Evolutionary conservation across 2,329 filamentous ascomycete genomes (phyloP).

Genomic region (Cercospora berteroae): DNA sequence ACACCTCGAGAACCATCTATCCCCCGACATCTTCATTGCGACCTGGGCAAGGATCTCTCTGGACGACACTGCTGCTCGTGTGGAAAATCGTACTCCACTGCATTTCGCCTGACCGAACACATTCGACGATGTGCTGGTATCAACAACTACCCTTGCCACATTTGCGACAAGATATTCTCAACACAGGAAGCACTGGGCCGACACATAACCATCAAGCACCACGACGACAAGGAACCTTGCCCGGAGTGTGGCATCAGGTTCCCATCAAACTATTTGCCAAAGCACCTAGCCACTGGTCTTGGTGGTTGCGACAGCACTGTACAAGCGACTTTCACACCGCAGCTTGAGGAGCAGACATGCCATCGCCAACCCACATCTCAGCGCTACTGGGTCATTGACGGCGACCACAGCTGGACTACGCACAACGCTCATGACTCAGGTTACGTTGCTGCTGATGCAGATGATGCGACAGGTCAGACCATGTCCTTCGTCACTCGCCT

Average conservation of each 20-base stretch:
- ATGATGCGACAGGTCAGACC: constrained; percentile 20
- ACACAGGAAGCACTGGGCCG: constrained; percentile 11
- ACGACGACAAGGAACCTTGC: constrained; percentile 23
- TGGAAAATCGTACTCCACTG: constrained; percentile 24
- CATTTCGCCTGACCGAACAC: constrained; percentile 19
- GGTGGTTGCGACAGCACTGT: constrained; percentile 27
- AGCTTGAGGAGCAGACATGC: constrained; percentile 16
- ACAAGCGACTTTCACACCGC: constrained; percentile 16
- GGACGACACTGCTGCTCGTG: constrained; percentile 26
- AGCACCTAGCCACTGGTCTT: constrained; percentile 25
- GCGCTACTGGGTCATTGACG: constrained; percentile 27
- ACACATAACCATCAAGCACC: constrained; percentile 20
- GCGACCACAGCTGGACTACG: constrained; percentile 22
- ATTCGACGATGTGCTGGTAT: constrained; percentile 22
- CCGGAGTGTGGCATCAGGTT: constrained; percentile 26
- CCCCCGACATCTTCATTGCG: constrained; percentile 22
- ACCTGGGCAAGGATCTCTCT: constrained; percentile 21
- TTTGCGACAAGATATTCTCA: constrained; percentile 24
- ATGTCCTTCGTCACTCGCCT: constrained; percentile 23
- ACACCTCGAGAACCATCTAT: neutral
- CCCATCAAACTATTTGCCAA: constrained; percentile 19
- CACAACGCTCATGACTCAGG: neutral
- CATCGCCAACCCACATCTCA: constrained; percentile 19
- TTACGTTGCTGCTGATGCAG: constrained; percentile 8
- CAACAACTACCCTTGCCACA: constrained; percentile 21